phyloP scores from a whole-genome alignment of 2,329 filamentous ascomycete genomes.

The Colletotrichum sp. region DNA sequence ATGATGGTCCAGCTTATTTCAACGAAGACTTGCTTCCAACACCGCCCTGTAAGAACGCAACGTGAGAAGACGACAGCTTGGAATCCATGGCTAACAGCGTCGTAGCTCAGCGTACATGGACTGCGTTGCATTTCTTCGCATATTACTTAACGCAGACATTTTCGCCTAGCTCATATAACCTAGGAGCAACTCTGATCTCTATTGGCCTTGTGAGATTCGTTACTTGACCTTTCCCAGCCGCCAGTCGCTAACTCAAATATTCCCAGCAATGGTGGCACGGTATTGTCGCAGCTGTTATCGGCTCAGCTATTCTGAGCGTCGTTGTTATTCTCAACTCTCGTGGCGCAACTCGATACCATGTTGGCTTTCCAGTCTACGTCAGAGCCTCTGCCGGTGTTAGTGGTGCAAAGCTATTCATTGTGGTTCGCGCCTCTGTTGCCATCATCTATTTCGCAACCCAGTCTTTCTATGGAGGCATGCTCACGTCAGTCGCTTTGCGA shows the following conservation, averaged over 20 bases:
- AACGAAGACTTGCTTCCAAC: constrained; percentile 29
- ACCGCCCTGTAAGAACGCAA: background rate
- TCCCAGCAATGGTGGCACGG: constrained; percentile 31
- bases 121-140: constrained; percentile 32
- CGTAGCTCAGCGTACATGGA: constrained; percentile 25
- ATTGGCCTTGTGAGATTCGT: constrained; percentile 28
- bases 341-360: constrained; percentile 36
- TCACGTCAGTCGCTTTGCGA: constrained; percentile 36
- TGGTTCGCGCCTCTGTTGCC: constrained; percentile 35
- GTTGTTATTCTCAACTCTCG: constrained; percentile 38
- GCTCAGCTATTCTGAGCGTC: constrained; percentile 29
- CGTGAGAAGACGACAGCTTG: fast-evolving
- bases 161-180: constrained; percentile 36
- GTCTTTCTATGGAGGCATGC: constrained; percentile 36
- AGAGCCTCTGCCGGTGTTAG: constrained; percentile 37
- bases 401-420: constrained; percentile 42
- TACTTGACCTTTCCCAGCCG: background rate
- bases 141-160: constrained; percentile 37
- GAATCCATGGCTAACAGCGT: background rate
- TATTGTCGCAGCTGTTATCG: constrained; percentile 27
- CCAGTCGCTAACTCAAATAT: background rate
- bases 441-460: constrained; percentile 43
- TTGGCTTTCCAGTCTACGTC: constrained; percentile 39
- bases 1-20: constrained; percentile 22
- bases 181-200: constrained; percentile 31